phyloP scores from a whole-genome alignment of 257 asterid genomes.

The Striga asiatica region DNA sequence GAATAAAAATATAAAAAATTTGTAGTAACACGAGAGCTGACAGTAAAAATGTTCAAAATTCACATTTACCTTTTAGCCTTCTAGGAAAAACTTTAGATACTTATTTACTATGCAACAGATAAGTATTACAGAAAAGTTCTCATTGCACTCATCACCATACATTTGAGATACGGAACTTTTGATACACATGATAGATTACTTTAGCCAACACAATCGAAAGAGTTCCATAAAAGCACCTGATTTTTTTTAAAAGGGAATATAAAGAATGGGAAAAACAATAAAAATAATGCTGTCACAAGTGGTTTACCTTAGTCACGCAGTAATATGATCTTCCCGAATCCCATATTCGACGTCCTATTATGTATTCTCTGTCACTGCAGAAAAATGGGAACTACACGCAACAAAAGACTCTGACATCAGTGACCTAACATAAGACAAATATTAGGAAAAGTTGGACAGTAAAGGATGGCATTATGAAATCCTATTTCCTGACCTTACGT shows the following conservation, averaged over 20 bases:
- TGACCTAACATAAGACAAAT: background rate
- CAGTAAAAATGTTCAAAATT: too few species aligned
- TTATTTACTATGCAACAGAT: background rate
- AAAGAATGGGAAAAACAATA: background rate
- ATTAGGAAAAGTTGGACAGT: background rate
- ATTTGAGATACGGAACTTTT: too few species aligned
- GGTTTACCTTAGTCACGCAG: constrained; percentile 71
- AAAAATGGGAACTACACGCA: constrained; percentile 93
- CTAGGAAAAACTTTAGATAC: background rate
- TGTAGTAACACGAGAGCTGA: too few species aligned
- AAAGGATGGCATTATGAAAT: background rate
- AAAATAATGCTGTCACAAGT: constrained; percentile 3
- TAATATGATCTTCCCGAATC: constrained; percentile 78
- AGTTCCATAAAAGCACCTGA: too few species aligned
- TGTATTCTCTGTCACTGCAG: constrained; percentile 92
- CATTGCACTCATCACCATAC: too few species aligned
- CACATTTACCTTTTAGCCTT: too few species aligned
- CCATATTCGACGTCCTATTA: constrained; percentile 91
- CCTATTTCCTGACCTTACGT: constrained; percentile 51
- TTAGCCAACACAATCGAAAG: too few species aligned
- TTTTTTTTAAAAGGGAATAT: too few species aligned
- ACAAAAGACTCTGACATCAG: constrained; percentile 3
- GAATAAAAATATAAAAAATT: background rate
- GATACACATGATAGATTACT: too few species aligned
- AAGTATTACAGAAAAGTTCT: too few species aligned